These are phyloP conservation scores for Colletotrichum costaricense DNA, from an alignment of 2,329 filamentous ascomycete genomes.

Conservation along the genomic window DNA sequence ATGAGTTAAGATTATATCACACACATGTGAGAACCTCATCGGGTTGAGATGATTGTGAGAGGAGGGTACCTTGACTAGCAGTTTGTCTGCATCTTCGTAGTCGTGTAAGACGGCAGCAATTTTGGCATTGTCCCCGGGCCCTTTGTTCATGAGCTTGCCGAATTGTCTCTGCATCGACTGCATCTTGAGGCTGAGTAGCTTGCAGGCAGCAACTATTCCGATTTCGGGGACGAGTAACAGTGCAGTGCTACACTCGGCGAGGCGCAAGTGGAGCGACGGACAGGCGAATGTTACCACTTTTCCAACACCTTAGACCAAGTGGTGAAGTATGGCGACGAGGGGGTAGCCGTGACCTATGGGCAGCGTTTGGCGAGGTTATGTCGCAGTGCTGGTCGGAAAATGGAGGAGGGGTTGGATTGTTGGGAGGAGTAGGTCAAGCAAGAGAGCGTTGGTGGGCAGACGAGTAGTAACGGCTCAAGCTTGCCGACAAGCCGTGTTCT, in stretches of 20 bases:
- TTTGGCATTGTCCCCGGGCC: constrained; percentile 80
- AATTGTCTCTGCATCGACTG: constrained; percentile 80
- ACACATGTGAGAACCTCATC: background rate
- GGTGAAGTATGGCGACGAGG: background rate
- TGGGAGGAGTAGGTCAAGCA: background rate
- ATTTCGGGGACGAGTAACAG: background rate
- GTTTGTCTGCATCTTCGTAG: constrained; percentile 82
- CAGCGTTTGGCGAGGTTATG: background rate
- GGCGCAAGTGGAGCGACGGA: background rate
- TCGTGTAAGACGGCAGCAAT: constrained; percentile 80
- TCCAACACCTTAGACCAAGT: background rate
- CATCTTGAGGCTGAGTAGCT: constrained; percentile 58
- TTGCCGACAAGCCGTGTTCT: background rate
- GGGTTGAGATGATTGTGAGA: constrained; percentile 24
- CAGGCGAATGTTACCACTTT: background rate
- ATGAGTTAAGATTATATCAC: background rate
- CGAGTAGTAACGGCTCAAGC: background rate
- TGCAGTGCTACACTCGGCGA: background rate
- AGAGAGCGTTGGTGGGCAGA: background rate
- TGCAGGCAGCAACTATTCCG: background rate
- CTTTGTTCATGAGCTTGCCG: constrained; percentile 74
- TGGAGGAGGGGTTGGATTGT: constrained; percentile 4
- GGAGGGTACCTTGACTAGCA: constrained; percentile 73
- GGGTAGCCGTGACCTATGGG: background rate
- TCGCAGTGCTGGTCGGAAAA: background rate